Conservation (phyloP, 2,329 filamentous ascomycete species). For the Botrytis porri region DNA sequence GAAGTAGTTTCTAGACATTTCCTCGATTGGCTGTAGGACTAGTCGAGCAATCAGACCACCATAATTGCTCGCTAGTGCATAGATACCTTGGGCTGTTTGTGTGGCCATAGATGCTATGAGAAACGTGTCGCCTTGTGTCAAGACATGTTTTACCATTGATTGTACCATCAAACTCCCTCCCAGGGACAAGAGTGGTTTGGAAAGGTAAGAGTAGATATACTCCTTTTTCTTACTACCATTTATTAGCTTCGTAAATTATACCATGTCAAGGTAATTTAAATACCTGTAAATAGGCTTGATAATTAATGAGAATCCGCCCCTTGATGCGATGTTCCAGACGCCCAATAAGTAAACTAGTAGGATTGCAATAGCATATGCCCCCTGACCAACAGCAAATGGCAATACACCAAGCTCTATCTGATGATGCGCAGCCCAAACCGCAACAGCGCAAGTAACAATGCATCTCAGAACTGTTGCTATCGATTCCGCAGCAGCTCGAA, state of each 20-base stretch:
- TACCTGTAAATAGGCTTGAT: slow-evolving; percentile 43
- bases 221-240: slow-evolving; percentile 21
- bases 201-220: slow-evolving; percentile 50
- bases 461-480: slow-evolving; percentile 76
- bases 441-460: slow-evolving; percentile 66
- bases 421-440: slow-evolving; percentile 57
- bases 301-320: slow-evolving; percentile 67
- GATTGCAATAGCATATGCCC: slow-evolving; percentile 69
- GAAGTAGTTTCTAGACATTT: slow-evolving; percentile 87
- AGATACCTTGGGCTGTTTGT: slow-evolving; percentile 80
- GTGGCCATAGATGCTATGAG: slow-evolving; percentile 77
- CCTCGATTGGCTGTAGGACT: slow-evolving; percentile 92
- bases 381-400: slow-evolving; percentile 85
- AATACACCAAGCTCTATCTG: slow-evolving; percentile 66
- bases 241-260: neutral
- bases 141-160: slow-evolving; percentile 83
- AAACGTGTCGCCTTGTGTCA: slow-evolving; percentile 92
- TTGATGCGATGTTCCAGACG: slow-evolving; percentile 53
- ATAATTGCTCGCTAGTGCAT: slow-evolving; percentile 92
- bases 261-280: slow-evolving; percentile 3
- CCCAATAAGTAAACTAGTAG: slow-evolving; percentile 66
- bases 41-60: slow-evolving; percentile 84
- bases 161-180: slow-evolving; percentile 83
- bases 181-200: slow-evolving; percentile 66
- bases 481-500: slow-evolving; percentile 81